Evolutionary conservation across 345 rosid species (phyloP).

Genomic region (Hibiscus tridactylites): DNA sequence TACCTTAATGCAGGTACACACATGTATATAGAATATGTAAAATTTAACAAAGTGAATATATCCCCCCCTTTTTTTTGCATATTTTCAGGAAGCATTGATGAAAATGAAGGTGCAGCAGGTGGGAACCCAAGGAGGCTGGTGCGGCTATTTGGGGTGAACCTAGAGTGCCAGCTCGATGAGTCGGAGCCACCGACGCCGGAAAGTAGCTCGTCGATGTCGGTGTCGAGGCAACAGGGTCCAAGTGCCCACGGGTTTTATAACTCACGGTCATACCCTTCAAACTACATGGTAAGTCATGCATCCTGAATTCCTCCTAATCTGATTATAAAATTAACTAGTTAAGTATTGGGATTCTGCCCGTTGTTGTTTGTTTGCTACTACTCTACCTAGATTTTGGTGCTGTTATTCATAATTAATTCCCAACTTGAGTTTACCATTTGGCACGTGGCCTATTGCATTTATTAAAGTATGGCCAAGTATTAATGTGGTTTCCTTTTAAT

Average conservation of each 20-base stretch:
- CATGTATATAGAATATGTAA: background rate
- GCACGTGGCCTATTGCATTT: slow-evolving; percentile 23
- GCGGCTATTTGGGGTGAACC: slow-evolving; percentile 83
- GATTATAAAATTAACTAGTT: background rate
- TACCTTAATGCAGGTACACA: slow-evolving; percentile 57
- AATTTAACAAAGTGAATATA: too few species aligned
- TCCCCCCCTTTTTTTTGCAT: background rate
- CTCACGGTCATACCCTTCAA: slow-evolving; percentile 26
- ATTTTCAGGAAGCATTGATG: slow-evolving; percentile 15
- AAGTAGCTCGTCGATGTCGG: slow-evolving; percentile 29
- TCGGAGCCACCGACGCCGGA: slow-evolving; percentile 61
- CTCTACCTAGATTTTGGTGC: slow-evolving; percentile 6
- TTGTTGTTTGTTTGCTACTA: background rate
- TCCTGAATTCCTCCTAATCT: background rate
- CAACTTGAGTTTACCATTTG: slow-evolving; percentile 8
- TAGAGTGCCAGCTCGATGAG: slow-evolving; percentile 69
- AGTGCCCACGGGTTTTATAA: slow-evolving; percentile 20
- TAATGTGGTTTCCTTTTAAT: background rate
- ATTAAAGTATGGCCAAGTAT: background rate
- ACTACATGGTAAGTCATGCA: slow-evolving; percentile 36
- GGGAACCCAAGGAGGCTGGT: slow-evolving; percentile 60
- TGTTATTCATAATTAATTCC: slow-evolving; percentile 6
- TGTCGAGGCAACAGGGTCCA: slow-evolving; percentile 27
- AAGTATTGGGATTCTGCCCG: background rate
- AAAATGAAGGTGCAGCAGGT: slow-evolving; percentile 20